phyloP scores from a whole-genome alignment of 352 stramenopile species.

The Pythium brachiatum region DNA sequence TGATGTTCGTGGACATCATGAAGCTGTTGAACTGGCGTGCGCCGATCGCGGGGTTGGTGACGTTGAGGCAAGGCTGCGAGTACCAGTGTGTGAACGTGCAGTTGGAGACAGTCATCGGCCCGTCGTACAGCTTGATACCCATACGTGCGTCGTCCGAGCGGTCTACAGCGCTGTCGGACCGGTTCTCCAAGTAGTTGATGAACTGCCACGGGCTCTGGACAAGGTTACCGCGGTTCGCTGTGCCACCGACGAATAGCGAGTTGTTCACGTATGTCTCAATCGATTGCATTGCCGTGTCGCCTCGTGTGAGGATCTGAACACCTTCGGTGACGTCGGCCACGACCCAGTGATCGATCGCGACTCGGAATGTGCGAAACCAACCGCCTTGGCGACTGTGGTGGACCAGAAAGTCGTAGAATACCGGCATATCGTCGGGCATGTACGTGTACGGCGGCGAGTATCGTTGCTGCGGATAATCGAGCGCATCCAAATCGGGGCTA shows the following conservation, averaged over 20 bases:
- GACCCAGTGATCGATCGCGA: conserved; percentile 33
- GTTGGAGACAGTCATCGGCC: conserved; percentile 34
- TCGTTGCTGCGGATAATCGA: conserved; percentile 25
- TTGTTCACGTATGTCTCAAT: conserved; percentile 35
- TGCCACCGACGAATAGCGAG: conserved; percentile 37
- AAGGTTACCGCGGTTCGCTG: conserved; percentile 40
- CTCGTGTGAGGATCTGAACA: conserved; percentile 35
- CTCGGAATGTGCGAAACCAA: conserved; percentile 33
- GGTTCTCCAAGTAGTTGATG: conserved; percentile 38
- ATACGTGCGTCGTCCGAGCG: conserved; percentile 29
- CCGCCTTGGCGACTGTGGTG: conserved; percentile 39
- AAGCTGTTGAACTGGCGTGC: conserved; percentile 36
- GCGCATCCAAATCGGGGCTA: conserved; percentile 29
- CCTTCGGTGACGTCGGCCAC: conserved; percentile 38
- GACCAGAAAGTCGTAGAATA: conserved; percentile 31
- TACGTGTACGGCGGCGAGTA: conserved; percentile 35
- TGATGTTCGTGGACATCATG: conserved; percentile 29
- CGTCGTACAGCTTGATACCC: conserved; percentile 41
- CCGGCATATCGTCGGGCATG: conserved; percentile 26
- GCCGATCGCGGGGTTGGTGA: conserved; percentile 37
- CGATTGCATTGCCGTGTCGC: conserved; percentile 27
- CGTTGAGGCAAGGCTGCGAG: conserved; percentile 39
- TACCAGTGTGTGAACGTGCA: conserved; percentile 35
- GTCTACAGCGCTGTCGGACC: conserved; percentile 33
- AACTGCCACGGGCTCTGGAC: conserved; percentile 31